Base-by-base conservation (phyloP, 1,284 basidiomycete species). In the Lignosus rhinocerotis region DNA sequence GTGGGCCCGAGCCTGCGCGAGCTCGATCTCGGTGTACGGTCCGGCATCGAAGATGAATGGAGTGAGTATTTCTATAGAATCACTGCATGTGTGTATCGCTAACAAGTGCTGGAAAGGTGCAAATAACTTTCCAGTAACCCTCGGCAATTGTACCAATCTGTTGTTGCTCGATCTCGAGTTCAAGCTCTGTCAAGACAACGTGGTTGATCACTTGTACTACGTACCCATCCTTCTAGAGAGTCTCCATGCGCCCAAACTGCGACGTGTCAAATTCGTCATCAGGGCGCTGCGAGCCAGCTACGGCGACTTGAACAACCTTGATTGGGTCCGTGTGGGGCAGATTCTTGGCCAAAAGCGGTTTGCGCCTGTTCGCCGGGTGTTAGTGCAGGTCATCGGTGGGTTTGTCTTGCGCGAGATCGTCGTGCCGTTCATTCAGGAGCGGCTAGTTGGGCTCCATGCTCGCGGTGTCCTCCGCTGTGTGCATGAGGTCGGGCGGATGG, bases 221-320 rank as follows among this genome's bases (percentile, higher is more conserved):
- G 53, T 66, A 12, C 53, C 62, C 8, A 19, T 41, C 2, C 55
- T 63, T 12, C 56, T 65, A 10, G 11, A 17, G 19, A 62, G 58
- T 39, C 34, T 64, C 19, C 30, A 16, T 19, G 58, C 61, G 8
- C 55, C 48, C n/a, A 55, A 41, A 11, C 39, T 69, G 12, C 55
- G 62, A 31, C 56, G 59, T n/a, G 19, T 69, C 50, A 59, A 61
- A 51, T 54, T 69, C 56, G 48, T 51, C 12, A 34, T 67, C 38
- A 43, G 53, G 12, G 63, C 64, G 5, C 53, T 51, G 16, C 56
- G 58, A 1, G 56, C 55, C 6, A 8, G 21, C 16, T 11, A 16
- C 7, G 30, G 25, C 12, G 51, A 60, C 39, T 32, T 56, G 17
- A 11, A 43, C 33, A 44, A 36, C 11, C 51, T 67, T 41, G 63